Conservation (phyloP, 441 rosid species). For the California macrophylla region DNA sequence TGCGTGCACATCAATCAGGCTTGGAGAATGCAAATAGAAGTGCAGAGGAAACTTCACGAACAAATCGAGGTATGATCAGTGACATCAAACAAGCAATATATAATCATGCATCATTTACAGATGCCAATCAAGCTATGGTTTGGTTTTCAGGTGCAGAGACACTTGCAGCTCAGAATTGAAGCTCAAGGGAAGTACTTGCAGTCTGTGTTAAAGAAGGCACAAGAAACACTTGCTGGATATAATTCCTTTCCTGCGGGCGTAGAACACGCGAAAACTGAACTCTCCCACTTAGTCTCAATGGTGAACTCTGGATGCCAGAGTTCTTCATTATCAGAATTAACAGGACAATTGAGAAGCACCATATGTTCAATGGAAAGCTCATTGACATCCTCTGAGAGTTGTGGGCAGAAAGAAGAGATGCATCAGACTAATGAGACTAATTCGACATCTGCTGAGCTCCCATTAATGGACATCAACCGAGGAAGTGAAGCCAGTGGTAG, state of each 20-base stretch:
- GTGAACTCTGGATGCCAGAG: constrained; percentile 44
- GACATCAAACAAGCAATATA: neutral
- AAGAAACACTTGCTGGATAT: constrained; percentile 76
- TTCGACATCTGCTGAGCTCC: constrained; percentile 18
- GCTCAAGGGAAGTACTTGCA: constrained; percentile 93
- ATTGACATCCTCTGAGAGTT: constrained; percentile 74
- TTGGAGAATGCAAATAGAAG: constrained; percentile 86
- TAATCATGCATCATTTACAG: neutral
- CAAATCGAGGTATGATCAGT: constrained; percentile 67
- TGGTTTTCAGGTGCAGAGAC: constrained; percentile 89
- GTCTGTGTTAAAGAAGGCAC: constrained; percentile 74
- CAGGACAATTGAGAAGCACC: constrained; percentile 34
- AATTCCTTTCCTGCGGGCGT: constrained; percentile 46
- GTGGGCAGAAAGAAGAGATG: constrained; percentile 38
- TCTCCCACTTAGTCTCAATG: constrained; percentile 61
- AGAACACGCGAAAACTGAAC: constrained; percentile 64
- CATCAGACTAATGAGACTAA: neutral
- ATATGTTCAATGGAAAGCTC: constrained; percentile 75
- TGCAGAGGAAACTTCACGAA: constrained; percentile 77
- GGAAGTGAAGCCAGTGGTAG: constrained; percentile 25
- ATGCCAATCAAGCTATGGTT: neutral
- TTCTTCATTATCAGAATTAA: constrained; percentile 61
- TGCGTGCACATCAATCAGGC: constrained; percentile 66
- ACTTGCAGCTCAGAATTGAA: constrained; percentile 86
- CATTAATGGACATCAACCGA: constrained; percentile 48